phyloP scores from a whole-genome alignment of 2,329 filamentous ascomycete genomes.

The Sporothrix variecibatus region DNA sequence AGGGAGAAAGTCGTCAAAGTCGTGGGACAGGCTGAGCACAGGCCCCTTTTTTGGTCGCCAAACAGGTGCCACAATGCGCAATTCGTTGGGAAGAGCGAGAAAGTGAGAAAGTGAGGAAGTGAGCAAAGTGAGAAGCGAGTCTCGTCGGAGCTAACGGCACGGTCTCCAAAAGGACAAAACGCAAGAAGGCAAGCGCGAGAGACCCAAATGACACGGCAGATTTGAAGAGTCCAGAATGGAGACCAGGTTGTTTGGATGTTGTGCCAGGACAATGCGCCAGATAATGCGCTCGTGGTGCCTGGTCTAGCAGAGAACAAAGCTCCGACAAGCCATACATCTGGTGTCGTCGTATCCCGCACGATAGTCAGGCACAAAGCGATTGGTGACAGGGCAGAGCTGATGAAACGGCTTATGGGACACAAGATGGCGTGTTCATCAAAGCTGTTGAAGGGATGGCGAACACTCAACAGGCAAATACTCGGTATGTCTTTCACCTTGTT shows the following conservation, averaged over 20 bases:
- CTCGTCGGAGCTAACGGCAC: constrained; percentile 1
- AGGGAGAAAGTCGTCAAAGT: not conserved
- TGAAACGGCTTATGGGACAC: not conserved
- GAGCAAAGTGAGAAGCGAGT: not conserved
- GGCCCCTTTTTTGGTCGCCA: not conserved
- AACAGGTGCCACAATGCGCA: not conserved
- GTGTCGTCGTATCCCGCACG: not conserved
- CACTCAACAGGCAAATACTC: not conserved
- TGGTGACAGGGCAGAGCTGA: not conserved
- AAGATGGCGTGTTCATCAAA: not conserved
- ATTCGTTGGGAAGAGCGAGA: not conserved
- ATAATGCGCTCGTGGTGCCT: not conserved
- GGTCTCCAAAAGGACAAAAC: not conserved
- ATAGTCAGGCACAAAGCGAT: not conserved
- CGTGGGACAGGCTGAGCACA: not conserved
- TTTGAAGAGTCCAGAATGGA: no score
- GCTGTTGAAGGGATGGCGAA: no score
- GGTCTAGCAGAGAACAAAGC: not conserved
- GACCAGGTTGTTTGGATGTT: not conserved
- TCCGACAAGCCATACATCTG: not conserved
- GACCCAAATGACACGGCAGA: not conserved
- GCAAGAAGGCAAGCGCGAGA: not conserved
- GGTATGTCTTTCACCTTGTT: not conserved
- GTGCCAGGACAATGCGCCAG: not conserved
- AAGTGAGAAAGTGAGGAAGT: not conserved